A percentile compares a stretch with the other conserved stretches of the same genome.
phyloP scores from a whole-genome alignment of 129 eudicot species.

The Tanacetum coccineum region DNA sequence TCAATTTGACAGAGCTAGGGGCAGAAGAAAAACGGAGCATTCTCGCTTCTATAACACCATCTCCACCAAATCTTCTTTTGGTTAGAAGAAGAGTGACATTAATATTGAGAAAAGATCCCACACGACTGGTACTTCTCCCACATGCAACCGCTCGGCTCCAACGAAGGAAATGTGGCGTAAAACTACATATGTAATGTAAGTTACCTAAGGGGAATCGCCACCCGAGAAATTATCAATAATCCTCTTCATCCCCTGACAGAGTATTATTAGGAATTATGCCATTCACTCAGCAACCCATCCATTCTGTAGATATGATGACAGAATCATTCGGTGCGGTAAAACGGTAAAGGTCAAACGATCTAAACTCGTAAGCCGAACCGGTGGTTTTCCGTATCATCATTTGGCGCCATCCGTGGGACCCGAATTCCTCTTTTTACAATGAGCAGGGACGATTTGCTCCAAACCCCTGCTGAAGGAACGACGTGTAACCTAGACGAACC shows the following conservation, averaged over 20 bases:
- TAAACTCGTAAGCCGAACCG: not conserved
- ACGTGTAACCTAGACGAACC: not conserved
- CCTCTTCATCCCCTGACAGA: not conserved
- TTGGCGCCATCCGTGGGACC: not conserved
- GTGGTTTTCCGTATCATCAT: not conserved
- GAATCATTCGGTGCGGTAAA: no score
- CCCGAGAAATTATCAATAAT: not conserved
- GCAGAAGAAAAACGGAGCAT: no score
- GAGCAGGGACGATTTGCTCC: not conserved
- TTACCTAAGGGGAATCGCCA: slow-evolving; percentile 10
- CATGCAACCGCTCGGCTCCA: no score
- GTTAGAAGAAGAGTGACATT: no score
- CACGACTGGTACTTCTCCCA: no score
- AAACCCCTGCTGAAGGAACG: not conserved
- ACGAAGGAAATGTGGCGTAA: not conserved
- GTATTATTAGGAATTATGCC: no score
- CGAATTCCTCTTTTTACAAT: not conserved
- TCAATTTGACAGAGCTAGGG: no score
- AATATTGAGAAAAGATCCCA: no score
- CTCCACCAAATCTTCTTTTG: no score
- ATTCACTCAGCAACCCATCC: not conserved
- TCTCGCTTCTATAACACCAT: no score
- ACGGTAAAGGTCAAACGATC: not conserved
- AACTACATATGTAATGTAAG: not conserved
- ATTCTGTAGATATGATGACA: not conserved